Conservation (phyloP, 768 basidiomycete species). For the Coprinopsis cinerea region DNA sequence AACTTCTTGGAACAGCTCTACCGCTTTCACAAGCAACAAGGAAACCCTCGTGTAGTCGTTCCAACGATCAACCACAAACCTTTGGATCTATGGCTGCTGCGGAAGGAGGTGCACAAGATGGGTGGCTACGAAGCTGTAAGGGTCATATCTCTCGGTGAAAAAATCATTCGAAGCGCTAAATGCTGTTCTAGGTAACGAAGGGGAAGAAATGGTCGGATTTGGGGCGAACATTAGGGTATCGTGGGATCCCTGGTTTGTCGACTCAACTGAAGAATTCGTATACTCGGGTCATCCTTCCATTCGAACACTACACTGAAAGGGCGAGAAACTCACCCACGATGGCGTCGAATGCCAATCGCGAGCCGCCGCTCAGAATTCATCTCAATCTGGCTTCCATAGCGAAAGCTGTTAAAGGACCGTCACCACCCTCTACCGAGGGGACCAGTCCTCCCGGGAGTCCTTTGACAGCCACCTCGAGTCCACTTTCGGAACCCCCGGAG, state of each 20-base stretch:
- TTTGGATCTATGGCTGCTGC: conserved; percentile 87
- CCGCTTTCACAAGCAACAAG: conserved; percentile 94
- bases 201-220: conserved; percentile 86
- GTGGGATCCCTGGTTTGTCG: conserved; percentile 74
- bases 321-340: conserved; percentile 59
- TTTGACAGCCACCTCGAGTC: conserved; percentile 70
- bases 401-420: conserved; percentile 33
- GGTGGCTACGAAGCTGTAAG: conserved; percentile 86
- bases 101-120: conserved; percentile 84
- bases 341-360: conserved; percentile 40
- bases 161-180: conserved; percentile 9
- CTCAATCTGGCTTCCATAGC: conserved; percentile 37
- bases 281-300: conserved; percentile 88
- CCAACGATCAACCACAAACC: conserved; percentile 92
- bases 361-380: conserved; percentile 47
- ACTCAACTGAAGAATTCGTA: conserved; percentile 90
- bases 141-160: conserved; percentile 13
- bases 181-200: conserved; percentile 62
- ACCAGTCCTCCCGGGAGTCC: conserved; percentile 68
- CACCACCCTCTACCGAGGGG: conserved; percentile 33
- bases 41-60: conserved; percentile 83
- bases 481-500: conserved; percentile 75
- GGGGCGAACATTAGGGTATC: conserved; percentile 77
- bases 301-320: conserved; percentile 81
- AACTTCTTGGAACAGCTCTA: conserved; percentile 97